Evolutionary conservation across 2,329 filamentous ascomycete genomes (phyloP).

Genomic region (Monilinia polystroma): DNA sequence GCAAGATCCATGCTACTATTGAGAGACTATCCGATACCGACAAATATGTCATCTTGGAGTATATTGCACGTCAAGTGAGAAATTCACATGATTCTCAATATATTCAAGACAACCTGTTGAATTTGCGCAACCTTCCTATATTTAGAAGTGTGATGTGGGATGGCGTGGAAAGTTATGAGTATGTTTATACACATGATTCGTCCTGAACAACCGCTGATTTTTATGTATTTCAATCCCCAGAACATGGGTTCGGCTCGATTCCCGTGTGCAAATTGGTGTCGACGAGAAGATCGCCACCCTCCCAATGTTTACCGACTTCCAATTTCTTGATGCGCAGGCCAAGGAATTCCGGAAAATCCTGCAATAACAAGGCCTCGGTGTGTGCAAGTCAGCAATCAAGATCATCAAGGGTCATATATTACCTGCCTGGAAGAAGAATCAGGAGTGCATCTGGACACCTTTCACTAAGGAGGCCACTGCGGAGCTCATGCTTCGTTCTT

Average conservation of each 20-base stretch:
- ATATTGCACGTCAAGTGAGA: slow-evolving; percentile 4
- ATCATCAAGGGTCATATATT: slow-evolving; percentile 31
- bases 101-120: neutral
- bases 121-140: slow-evolving; percentile 7
- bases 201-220: too few species aligned
- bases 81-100: neutral
- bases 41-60: slow-evolving; percentile 11
- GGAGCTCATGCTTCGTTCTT: slow-evolving; percentile 27
- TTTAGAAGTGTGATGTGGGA: too few species aligned
- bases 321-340: slow-evolving; percentile 28
- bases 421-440: slow-evolving; percentile 28
- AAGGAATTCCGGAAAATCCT: slow-evolving; percentile 22
- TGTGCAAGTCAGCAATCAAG: slow-evolving; percentile 20
- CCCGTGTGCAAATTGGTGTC: slow-evolving; percentile 23
- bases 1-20: neutral
- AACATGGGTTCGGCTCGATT: too few species aligned
- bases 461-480: slow-evolving; percentile 29
- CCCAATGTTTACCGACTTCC: slow-evolving; percentile 26
- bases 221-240: too few species aligned
- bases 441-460: slow-evolving; percentile 20
- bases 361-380: slow-evolving; percentile 20
- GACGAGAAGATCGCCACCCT: slow-evolving; percentile 24
- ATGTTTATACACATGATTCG: too few species aligned
- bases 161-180: too few species aligned
- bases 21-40: neutral